phyloP scores from a whole-genome alignment of 306 rosid genomes.

The Trifolium pratense region DNA sequence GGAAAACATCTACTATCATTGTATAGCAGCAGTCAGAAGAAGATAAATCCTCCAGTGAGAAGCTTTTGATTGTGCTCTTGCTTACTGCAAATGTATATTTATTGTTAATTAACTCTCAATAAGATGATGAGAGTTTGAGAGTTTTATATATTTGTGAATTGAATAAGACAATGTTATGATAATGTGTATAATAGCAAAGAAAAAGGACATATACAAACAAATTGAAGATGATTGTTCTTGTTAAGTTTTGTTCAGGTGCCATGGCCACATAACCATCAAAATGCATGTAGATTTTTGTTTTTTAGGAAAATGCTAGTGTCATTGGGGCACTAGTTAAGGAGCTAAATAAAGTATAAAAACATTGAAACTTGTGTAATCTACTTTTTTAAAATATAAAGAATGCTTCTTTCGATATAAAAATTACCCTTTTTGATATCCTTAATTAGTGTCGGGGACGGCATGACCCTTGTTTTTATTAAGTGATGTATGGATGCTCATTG shows the following conservation, averaged over 20 bases:
- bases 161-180: slow-evolving; percentile 31
- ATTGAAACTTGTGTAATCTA: too few species aligned
- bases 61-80: slow-evolving; percentile 57
- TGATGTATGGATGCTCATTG: slow-evolving; percentile 15
- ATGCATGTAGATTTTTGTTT: neutral
- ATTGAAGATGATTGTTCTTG: slow-evolving; percentile 19
- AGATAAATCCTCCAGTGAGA: slow-evolving; percentile 50
- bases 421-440: too few species aligned
- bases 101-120: slow-evolving; percentile 39
- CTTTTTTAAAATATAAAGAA: too few species aligned
- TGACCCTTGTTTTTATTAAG: too few species aligned
- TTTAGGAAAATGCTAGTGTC: too few species aligned
- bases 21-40: slow-evolving; percentile 47
- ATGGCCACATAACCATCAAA: neutral
- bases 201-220: neutral
- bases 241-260: slow-evolving; percentile 26
- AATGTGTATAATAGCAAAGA: slow-evolving; percentile 28
- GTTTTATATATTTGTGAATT: slow-evolving; percentile 16
- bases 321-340: too few species aligned
- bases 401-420: too few species aligned
- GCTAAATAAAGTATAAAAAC: too few species aligned
- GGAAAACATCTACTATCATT: slow-evolving; percentile 54
- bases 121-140: slow-evolving; percentile 45
- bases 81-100: neutral
- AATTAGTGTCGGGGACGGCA: too few species aligned